Percentiles rank a stretch among this genome's conserved stretches.
Conservation (phyloP, 2,329 filamentous ascomycete genomes). For the Pezicula radicicola region DNA sequence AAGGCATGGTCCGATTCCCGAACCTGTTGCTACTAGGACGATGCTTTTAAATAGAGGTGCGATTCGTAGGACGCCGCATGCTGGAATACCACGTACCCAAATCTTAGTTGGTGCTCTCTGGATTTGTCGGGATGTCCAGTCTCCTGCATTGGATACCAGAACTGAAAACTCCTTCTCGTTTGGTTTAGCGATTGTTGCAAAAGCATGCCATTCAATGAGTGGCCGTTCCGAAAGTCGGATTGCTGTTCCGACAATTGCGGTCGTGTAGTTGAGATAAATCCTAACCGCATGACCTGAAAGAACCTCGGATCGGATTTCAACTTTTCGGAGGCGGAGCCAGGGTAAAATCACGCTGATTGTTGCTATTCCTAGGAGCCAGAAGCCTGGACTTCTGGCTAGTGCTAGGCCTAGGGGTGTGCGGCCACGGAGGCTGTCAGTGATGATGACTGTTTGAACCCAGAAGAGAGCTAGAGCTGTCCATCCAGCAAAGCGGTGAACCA, state of each 20-base stretch:
- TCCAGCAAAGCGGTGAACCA: slow-evolving; percentile 69
- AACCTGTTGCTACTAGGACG: slow-evolving; percentile 68
- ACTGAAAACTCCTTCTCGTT: slow-evolving; percentile 59
- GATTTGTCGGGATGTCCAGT: slow-evolving; percentile 70
- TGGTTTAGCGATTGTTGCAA: slow-evolving; percentile 67
- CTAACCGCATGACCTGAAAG: slow-evolving; percentile 72
- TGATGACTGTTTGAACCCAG: slow-evolving; percentile 59
- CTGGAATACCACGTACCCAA: slow-evolving; percentile 67
- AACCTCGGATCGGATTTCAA: slow-evolving; percentile 60
- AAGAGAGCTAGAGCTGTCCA: slow-evolving; percentile 66
- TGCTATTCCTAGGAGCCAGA: slow-evolving; percentile 68
- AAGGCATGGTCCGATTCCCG: slow-evolving; percentile 68
- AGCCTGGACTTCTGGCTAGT: slow-evolving; percentile 44
- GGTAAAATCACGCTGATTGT: slow-evolving; percentile 67
- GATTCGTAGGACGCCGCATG: slow-evolving; percentile 65
- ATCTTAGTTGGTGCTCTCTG: slow-evolving; percentile 55
- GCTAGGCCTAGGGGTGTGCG: slow-evolving; percentile 25
- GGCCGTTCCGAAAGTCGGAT: slow-evolving; percentile 61
- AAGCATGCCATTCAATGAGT: slow-evolving; percentile 71
- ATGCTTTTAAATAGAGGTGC: slow-evolving; percentile 63
- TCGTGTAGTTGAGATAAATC: slow-evolving; percentile 65
- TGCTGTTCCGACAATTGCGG: slow-evolving; percentile 53
- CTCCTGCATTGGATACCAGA: slow-evolving; percentile 69
- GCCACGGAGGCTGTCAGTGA: slow-evolving; percentile 41
- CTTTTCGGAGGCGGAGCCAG: slow-evolving; percentile 69